phyloP scores from a whole-genome alignment of 768 basidiomycete species.

The Lyophyllum shimeji region DNA sequence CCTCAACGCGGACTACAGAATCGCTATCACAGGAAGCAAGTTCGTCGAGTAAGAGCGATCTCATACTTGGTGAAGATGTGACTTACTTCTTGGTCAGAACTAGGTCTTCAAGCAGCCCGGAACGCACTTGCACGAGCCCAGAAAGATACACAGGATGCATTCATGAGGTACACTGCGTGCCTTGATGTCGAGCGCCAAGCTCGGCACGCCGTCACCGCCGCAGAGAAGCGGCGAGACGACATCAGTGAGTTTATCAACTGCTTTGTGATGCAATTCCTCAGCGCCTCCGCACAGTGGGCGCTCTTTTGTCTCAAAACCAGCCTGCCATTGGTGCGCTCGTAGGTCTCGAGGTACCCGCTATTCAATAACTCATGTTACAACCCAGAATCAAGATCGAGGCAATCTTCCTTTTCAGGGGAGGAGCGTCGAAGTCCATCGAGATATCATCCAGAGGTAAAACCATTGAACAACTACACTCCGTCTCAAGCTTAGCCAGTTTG shows the following conservation, averaged over 20 bases:
- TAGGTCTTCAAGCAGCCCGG: constrained; percentile 63
- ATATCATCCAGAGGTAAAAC: constrained; percentile 43
- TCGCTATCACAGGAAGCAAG: constrained; percentile 58
- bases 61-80: constrained; percentile 11
- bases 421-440: constrained; percentile 45
- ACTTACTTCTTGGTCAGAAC: constrained; percentile 38
- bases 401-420: constrained; percentile 52
- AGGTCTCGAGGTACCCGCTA: constrained; percentile 9
- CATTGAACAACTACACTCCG: neutral
- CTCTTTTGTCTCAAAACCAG: constrained; percentile 47
- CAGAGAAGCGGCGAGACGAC: constrained; percentile 72
- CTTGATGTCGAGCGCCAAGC: constrained; percentile 69
- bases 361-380: constrained; percentile 16
- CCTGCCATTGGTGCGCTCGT: constrained; percentile 28
- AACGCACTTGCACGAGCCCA: constrained; percentile 61
- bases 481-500: neutral
- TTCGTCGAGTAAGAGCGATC: constrained; percentile 50
- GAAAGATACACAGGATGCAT: constrained; percentile 71
- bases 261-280: constrained; percentile 15
- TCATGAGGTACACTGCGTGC: constrained; percentile 66
- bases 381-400: constrained; percentile 45
- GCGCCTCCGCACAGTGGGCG: constrained; percentile 37
- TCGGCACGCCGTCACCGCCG: constrained; percentile 57
- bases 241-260: constrained; percentile 38
- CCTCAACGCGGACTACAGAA: constrained; percentile 49